Evolutionary conservation across 2,329 filamentous ascomycete species (phyloP).

Genomic region (Hypoxylon sp.): DNA sequence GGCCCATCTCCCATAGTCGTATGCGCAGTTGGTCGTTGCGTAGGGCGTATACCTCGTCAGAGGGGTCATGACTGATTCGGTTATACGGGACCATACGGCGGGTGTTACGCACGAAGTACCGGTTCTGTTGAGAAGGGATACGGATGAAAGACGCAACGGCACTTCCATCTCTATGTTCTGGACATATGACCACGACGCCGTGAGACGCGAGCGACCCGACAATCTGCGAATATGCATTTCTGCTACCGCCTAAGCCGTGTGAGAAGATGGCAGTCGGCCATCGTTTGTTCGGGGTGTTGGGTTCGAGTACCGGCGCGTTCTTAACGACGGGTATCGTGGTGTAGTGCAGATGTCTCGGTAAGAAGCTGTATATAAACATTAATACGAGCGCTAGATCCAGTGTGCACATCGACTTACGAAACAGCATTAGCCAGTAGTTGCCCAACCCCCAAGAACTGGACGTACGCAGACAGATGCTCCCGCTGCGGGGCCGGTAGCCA

Average conservation of each 20-base stretch:
- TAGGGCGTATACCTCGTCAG: slow-evolving; percentile 74
- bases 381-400: slow-evolving; percentile 5
- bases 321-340: slow-evolving; percentile 80
- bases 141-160: slow-evolving; percentile 81
- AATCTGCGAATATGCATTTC: slow-evolving; percentile 89
- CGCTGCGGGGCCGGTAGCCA: slow-evolving; percentile 86
- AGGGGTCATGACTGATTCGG: slow-evolving; percentile 73
- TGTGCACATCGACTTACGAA: slow-evolving; percentile 63
- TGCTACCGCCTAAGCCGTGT: slow-evolving; percentile 84
- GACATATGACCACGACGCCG: slow-evolving; percentile 83
- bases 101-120: slow-evolving; percentile 55
- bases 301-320: slow-evolving; percentile 74
- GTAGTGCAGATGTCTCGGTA: slow-evolving; percentile 81
- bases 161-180: slow-evolving; percentile 88
- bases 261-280: slow-evolving; percentile 91
- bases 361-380: slow-evolving; percentile 62
- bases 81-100: slow-evolving; percentile 63
- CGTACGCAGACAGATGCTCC: slow-evolving; percentile 81
- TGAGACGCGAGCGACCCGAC: slow-evolving; percentile 84
- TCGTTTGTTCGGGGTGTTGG: slow-evolving; percentile 64
- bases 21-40: slow-evolving; percentile 81
- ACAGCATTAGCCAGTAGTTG: slow-evolving; percentile 70
- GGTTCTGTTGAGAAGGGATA: slow-evolving; percentile 65
- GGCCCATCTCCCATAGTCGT: slow-evolving; percentile 82
- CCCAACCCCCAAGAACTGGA: slow-evolving; percentile 79